phyloP scores from a whole-genome alignment of 1,284 basidiomycete genomes.

The Schizophyllum commune region DNA sequence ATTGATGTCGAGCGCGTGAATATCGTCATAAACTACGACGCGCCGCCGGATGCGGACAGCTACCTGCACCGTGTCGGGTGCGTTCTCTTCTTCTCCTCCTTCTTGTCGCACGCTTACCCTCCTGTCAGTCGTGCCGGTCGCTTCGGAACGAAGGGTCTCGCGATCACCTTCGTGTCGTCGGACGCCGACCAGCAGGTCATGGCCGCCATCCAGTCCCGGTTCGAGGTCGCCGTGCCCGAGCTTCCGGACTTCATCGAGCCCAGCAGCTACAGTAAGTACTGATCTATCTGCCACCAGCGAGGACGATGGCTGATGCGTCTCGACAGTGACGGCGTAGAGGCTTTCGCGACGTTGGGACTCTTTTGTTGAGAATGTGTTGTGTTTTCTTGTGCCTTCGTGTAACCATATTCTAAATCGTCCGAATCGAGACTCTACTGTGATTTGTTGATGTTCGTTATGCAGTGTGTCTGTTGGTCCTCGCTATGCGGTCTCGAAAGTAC shows the following conservation, averaged over 20 bases:
- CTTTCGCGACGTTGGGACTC: neutral
- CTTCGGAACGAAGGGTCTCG: slow-evolving; percentile 98
- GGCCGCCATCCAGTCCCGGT: slow-evolving; percentile 83
- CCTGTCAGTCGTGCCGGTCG: slow-evolving; percentile 83
- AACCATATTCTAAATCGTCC: neutral
- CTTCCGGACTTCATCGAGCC: slow-evolving; percentile 91
- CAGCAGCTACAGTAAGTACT: slow-evolving; percentile 69
- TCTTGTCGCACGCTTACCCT: neutral
- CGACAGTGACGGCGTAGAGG: slow-evolving; percentile 31
- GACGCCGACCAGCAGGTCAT: slow-evolving; percentile 93
- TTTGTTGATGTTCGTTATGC: no score
- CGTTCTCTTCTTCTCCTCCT: slow-evolving; percentile 19
- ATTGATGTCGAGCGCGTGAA: slow-evolving; percentile 98
- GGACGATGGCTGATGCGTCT: slow-evolving; percentile 17
- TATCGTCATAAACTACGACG: slow-evolving; percentile 95
- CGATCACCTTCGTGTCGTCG: slow-evolving; percentile 94
- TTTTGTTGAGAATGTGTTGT: neutral
- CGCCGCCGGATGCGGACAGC: slow-evolving; percentile 93
- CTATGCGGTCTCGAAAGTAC: no score
- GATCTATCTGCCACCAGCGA: slow-evolving; percentile 2
- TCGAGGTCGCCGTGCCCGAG: slow-evolving; percentile 91
- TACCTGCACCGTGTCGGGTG: slow-evolving; percentile 98
- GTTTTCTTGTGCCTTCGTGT: neutral
- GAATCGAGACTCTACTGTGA: neutral
- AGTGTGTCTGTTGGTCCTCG: no score